A percentile compares a stretch with the other conserved stretches of the same genome.
Conservation (phyloP, 2,329 filamentous ascomycete species). For the Fusarium albosuccineum region DNA sequence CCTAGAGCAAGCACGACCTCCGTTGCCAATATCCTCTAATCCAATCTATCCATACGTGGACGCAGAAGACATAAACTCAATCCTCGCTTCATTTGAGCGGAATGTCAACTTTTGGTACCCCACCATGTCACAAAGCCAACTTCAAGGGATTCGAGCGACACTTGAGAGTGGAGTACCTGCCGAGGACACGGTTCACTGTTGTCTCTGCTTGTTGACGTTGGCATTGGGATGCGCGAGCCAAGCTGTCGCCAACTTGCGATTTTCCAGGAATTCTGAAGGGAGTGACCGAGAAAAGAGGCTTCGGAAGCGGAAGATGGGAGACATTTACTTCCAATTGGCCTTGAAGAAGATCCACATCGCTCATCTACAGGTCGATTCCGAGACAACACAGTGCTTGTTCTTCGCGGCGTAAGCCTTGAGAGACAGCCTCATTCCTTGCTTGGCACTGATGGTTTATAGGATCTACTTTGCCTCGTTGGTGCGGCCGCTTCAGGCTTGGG, state of each 20-base stretch:
- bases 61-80: constrained; percentile 55
- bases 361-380: constrained; percentile 60
- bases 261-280: constrained; percentile 24
- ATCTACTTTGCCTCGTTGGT: constrained; percentile 65
- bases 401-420: constrained; percentile 59
- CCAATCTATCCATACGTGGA: constrained; percentile 59
- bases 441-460: background rate
- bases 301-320: constrained; percentile 52
- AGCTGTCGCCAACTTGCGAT: constrained; percentile 50
- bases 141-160: constrained; percentile 49
- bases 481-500: constrained; percentile 65
- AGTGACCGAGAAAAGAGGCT: constrained; percentile 49
- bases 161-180: constrained; percentile 52
- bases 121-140: constrained; percentile 58
- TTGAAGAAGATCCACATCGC: constrained; percentile 61
- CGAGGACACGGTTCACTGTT: constrained; percentile 55
- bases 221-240: constrained; percentile 62
- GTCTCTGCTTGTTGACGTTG: constrained; percentile 61
- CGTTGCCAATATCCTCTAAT: constrained; percentile 51
- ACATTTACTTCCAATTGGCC: constrained; percentile 61
- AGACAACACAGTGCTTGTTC: constrained; percentile 64
- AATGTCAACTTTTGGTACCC: constrained; percentile 68
- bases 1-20: constrained; percentile 58
- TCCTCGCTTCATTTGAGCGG: constrained; percentile 59
- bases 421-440: accelerated